phyloP scores from a whole-genome alignment of 768 basidiomycete species.

The Hericium rajendrae region DNA sequence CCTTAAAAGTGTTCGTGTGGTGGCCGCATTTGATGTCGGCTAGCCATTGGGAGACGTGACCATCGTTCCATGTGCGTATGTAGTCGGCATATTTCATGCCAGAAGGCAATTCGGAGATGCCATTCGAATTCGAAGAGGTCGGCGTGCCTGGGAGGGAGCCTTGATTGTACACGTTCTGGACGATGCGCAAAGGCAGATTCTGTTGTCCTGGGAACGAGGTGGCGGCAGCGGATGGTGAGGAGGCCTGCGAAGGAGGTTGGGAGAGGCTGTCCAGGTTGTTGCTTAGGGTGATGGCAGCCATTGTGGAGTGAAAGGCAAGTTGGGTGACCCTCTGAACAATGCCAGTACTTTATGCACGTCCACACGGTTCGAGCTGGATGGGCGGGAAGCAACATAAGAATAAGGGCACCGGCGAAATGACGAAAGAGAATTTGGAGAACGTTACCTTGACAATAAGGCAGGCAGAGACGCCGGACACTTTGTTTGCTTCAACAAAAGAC shows the following conservation, averaged over 20 bases:
- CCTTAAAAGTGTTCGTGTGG: conserved; percentile 60
- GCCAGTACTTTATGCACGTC: too few relatives aligned
- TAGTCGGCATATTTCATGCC: conserved; percentile 54
- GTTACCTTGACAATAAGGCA: not conserved
- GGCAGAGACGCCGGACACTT: not conserved
- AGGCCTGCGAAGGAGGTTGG: conserved; percentile 27
- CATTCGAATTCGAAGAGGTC: conserved; percentile 20
- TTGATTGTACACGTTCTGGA: conserved; percentile 30
- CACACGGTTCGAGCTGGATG: too few relatives aligned
- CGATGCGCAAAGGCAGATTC: conserved; percentile 22
- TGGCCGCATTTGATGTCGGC: conserved; percentile 62
- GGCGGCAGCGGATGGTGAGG: conserved; percentile 28
- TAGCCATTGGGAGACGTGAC: conserved; percentile 71
- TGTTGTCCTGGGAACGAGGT: conserved; percentile 25
- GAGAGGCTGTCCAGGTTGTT: conserved; percentile 25
- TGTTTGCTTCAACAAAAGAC: not conserved
- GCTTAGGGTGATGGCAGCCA: conserved; percentile 19
- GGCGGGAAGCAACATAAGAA: too few relatives aligned
- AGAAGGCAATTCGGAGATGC: conserved; percentile 44
- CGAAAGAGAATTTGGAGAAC: not conserved
- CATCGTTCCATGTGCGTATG: conserved; percentile 63
- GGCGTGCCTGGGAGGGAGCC: conserved; percentile 34
- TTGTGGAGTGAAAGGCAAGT: not conserved
- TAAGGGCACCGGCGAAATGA: not conserved
- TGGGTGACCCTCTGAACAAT: not conserved